phyloP scores from a whole-genome alignment of 129 eudicot species.

The Escallonia rubra region DNA sequence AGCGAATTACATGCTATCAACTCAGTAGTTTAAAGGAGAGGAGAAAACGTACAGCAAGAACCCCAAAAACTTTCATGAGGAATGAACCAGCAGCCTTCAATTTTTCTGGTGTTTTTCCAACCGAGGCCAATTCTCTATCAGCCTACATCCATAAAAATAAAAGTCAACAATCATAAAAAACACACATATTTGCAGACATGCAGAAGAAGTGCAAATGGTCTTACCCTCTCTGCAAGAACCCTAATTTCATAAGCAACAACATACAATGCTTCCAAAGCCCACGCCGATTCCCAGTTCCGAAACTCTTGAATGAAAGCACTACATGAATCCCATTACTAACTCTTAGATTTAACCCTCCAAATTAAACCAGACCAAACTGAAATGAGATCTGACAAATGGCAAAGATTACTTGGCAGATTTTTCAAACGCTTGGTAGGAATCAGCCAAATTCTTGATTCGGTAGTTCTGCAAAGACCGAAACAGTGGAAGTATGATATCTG shows the following conservation, averaged over 20 bases:
- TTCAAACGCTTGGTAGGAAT: constrained; percentile 78
- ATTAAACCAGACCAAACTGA: constrained; percentile 1
- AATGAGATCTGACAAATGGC: constrained; percentile 4
- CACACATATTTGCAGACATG: no score
- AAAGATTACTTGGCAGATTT: constrained; percentile 75
- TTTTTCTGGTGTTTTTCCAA: constrained; percentile 88
- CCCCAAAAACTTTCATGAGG: constrained; percentile 99
- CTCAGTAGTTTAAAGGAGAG: background rate
- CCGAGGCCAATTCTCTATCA: constrained; percentile 84
- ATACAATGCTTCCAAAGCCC: constrained; percentile 91
- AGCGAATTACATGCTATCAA: no score
- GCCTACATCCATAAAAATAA: constrained; percentile 50
- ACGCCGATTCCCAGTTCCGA: constrained; percentile 94
- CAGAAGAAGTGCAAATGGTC: background rate
- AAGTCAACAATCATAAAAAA: background rate
- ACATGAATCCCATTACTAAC: constrained; percentile 28
- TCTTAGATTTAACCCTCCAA: constrained; percentile 1
- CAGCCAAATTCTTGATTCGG: constrained; percentile 58
- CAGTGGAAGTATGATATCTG: constrained; percentile 66
- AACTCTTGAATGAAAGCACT: constrained; percentile 96
- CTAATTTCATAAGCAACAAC: constrained; percentile 90
- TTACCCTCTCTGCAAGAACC: constrained; percentile 94
- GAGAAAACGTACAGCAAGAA: constrained; percentile 70
- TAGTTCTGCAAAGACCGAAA: constrained; percentile 84
- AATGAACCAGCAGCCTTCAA: constrained; percentile 95